Evolutionary conservation across 2,329 filamentous ascomycete genomes (phyloP), one percentile per base, ranked within the genome.

Genomic region (Alternaria longipes): DNA sequence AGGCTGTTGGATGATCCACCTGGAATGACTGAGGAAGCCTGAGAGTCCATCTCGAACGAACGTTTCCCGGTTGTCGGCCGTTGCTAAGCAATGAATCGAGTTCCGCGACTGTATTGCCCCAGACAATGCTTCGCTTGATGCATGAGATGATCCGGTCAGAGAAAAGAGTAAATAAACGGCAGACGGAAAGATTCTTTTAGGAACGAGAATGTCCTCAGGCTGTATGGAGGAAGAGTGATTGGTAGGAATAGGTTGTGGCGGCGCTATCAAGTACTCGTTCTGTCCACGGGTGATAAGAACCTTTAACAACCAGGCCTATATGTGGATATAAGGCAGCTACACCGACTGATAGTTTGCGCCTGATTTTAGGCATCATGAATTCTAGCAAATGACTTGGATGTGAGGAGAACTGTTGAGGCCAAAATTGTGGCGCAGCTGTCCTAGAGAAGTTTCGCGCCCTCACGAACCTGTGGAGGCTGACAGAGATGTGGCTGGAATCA

Each of bases 371-470:
- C 62, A 54, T 40, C 52, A 42, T 20, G 40, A 26, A 20, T 22
- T 18, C 14, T 52, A 24, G 30, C 38, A 44, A 54, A 44, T 32
- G 16, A 34, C 18, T 42, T 20, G 24, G 20, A 34, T 3, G 18
- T 20, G 40, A n/a, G 44, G 47, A 32, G 16, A 56, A 45, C 40
- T 61, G 55, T 65, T 65, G 63, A 58, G 60, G 55, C 28, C 26
- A 54, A 45, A 54, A 45, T n/a, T 12, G 60, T 63, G 60, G 63
- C 63, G 57, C 60, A 65, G 63, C 30, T 18, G 12, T 20, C 18
- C 47, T 36, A 16, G 44, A 36, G 32, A 36, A 36, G 32, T 16
- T 16, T 16, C 11, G 32, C 32, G 5, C 32, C 32, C 12, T 36
- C 32, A 36, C 32, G 32, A 36, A 36, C 14, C 32, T 14, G 32